Evolutionary conservation across 1,139 yeast species (phyloP).

Genomic region (Candida sanyaensis): DNA sequence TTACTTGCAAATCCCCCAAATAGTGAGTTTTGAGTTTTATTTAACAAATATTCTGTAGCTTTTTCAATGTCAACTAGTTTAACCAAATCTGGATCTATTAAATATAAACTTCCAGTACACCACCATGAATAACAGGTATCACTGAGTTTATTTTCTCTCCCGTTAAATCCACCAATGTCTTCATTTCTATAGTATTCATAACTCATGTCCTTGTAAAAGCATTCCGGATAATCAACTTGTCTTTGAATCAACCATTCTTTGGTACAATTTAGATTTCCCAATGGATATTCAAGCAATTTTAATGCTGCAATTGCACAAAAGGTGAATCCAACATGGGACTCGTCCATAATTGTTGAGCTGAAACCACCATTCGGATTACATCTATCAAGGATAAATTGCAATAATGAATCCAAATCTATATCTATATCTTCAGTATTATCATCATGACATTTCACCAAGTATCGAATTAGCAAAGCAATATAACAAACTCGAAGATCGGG

Average conservation of each 20-base stretch:
- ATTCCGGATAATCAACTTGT: slow-evolving; percentile 49
- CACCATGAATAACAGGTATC: slow-evolving; percentile 96
- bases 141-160: slow-evolving; percentile 78
- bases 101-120: slow-evolving; percentile 63
- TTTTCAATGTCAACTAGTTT: slow-evolving; percentile 37
- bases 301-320: slow-evolving; percentile 81
- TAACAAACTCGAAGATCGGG: slow-evolving; percentile 74
- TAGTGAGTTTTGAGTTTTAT: slow-evolving; percentile 58
- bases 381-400: slow-evolving; percentile 42
- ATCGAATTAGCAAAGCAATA: slow-evolving; percentile 67
- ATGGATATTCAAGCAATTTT: slow-evolving; percentile 36
- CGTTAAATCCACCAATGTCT: slow-evolving; percentile 84
- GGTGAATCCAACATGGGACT: slow-evolving; percentile 86
- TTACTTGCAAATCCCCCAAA: slow-evolving; percentile 86
- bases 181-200: slow-evolving; percentile 40
- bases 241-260: slow-evolving; percentile 63
- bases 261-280: slow-evolving; percentile 34
- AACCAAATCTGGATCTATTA: slow-evolving; percentile 31
- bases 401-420: slow-evolving; percentile 43
- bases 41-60: slow-evolving; percentile 51
- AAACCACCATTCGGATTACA: slow-evolving; percentile 69
- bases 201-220: slow-evolving; percentile 21
- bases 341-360: slow-evolving; percentile 41
- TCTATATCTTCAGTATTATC: slow-evolving; percentile 24
- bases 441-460: slow-evolving; percentile 42